Evolutionary conservation across 768 basidiomycete species (phyloP), one percentile per base, ranked within the genome.

Genomic region (Lactarius psammicola): DNA sequence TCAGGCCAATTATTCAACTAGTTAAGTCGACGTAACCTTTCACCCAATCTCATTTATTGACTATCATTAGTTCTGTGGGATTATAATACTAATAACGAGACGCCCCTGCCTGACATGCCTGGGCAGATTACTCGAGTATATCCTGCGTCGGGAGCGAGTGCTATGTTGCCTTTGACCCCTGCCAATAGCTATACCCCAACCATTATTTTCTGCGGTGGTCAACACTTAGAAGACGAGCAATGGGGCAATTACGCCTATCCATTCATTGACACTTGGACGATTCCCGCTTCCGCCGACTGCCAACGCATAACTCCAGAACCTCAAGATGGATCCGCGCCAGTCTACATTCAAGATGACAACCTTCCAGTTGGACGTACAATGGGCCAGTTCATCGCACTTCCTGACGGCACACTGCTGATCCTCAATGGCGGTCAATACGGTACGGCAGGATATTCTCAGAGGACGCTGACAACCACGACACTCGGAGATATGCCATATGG

Each of bases 131-230:
- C 84, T 26, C 88, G 93, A 33, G 89, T 92, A 4, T 95, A 95
- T 73, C 94, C 94, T 13, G 95, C 89, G 0, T 93, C 93, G 9
- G 93, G 91, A 33, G 95, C 89, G 0, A 83, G 82, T 2, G 90
- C 89, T 46, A 92, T 98, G 89, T 82, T 98, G 1, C 95, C 95
- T 7, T 81, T 98, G 17, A 95, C 92, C 2, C 89, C 90, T 5
- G 88, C 82, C 34, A 96, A 95, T 78, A 88, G 91, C 73, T 98
- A 91, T 75, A 84, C 81, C 0, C 91, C 89, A 0, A 92, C 92
- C 0, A 74, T 96, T 51, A 71, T 98, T 55, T 95, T 97, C 78
- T 98, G 95, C 68, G 95, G 95, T 62, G 95, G 95, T 33, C 84
- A 85, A 8, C 82, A 90, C 74, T 88, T 95, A 84, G 80, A 86